phyloP scores from a whole-genome alignment of 2,329 filamentous ascomycete genomes.

The Phialocephala sp. region DNA sequence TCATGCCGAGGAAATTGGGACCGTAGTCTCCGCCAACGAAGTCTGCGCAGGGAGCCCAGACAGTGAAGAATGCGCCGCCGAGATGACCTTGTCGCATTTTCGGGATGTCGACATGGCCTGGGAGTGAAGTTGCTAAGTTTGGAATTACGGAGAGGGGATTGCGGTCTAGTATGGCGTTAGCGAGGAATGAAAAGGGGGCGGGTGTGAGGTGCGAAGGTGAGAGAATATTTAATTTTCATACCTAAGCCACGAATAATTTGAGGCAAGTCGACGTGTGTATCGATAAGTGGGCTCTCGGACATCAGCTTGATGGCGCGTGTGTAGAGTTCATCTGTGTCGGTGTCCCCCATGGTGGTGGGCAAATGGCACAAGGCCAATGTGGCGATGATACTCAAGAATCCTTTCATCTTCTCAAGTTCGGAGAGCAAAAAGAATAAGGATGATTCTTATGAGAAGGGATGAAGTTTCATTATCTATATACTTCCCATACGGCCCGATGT shows the following conservation, averaged over 20 bases:
- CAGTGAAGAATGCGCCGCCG: constrained; percentile 23
- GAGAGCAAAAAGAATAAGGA: not conserved
- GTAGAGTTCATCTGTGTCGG: constrained; percentile 13
- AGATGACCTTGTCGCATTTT: constrained; percentile 20
- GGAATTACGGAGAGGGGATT: constrained; percentile 18
- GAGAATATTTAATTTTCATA: not conserved
- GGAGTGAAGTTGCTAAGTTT: constrained; percentile 16
- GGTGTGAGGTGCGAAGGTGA: not conserved
- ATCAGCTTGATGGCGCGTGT: constrained; percentile 19
- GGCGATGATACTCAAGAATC: not conserved
- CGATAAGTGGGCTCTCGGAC: constrained; percentile 21
- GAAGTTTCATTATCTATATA: not conserved
- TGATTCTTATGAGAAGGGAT: not conserved
- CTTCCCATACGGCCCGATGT: not conserved
- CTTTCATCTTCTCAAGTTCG: not conserved
- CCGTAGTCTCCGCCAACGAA: constrained; percentile 14
- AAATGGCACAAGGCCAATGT: not conserved
- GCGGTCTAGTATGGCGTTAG: not conserved
- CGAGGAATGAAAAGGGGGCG: not conserved
- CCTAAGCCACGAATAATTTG: constrained; percentile 22
- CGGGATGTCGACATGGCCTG: constrained; percentile 23
- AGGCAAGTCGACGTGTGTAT: constrained; percentile 22
- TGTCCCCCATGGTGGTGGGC: not conserved
- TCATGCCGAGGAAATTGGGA: constrained; percentile 10
- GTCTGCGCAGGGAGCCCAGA: constrained; percentile 22